Base-by-base conservation (phyloP, 2,329 filamentous ascomycete species). In the Claviceps spartinae region DNA sequence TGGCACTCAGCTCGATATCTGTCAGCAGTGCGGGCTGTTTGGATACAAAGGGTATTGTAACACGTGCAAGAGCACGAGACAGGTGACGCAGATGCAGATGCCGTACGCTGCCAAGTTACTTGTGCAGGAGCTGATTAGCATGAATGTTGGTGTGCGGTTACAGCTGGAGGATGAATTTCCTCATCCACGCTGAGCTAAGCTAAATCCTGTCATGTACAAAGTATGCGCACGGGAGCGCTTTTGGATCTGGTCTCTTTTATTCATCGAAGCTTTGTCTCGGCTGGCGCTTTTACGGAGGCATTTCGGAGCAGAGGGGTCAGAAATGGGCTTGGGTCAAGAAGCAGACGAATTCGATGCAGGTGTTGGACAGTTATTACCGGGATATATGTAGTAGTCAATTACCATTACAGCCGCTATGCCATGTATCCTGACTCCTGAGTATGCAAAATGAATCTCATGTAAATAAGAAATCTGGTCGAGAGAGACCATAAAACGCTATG, bases 71-170 rank as follows among this genome's bases (percentile, higher is more conserved):
- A 88, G 82, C 59, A 90, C 86, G 41, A 79, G 85, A 53, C 82
- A 85, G 34, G 88, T 98, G 26, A 85, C 88, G 16, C 85, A 86
- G 68, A 95, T 98, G 85, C 91, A 85, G 37, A 94, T 98, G 78
- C 93, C 93, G 37, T 98, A 98, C 68, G 93, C 93, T 18, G 93
- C 93, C 1, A 97, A 98, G 76, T 71, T 98, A 64, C 72, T 98
- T 52, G 88, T 97, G 48, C 93, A 98, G 72, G 93, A 98, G 71
- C 70, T 98, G 62, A 84, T 95, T 63, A 95, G 88, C 67, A 98
- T 98, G 93, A 98, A 98, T 67, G 88, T 98, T n/a, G 86, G 90
- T 56, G 91, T 95, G 54, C 78, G 86, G 53, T 73, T 98, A 69
- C 87, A 91, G 72, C 71, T 98, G 58, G 88, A 88, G 62, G 93